A percentile compares a stretch with the other conserved stretches of the same genome.
These are phyloP conservation scores for Buddleja alternifolia DNA, from an alignment of 257 asterid species.

Conservation along the genomic window DNA sequence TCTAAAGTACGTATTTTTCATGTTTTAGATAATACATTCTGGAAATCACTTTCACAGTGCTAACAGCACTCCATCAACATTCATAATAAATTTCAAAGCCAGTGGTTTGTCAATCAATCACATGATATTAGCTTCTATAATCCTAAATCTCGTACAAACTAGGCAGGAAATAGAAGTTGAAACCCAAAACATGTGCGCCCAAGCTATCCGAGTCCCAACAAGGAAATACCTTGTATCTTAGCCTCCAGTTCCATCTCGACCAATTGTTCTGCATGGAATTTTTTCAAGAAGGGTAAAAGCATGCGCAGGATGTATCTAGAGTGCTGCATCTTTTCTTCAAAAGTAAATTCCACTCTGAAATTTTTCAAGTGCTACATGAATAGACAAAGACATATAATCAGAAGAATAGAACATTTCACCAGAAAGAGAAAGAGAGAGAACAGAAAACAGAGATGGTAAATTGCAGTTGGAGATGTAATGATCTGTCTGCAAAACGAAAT, in stretches of 20 bases:
- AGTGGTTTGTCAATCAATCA: neutral
- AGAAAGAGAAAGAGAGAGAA: neutral
- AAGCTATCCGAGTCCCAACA: conserved; percentile 12
- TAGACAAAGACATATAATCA: conserved; percentile 19
- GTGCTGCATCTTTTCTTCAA: conserved; percentile 50
- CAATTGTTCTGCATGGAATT: conserved; percentile 58
- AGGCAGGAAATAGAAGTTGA: too few species aligned
- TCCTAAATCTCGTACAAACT: too few species aligned
- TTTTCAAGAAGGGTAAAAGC: conserved; percentile 77
- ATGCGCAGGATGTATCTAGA: conserved; percentile 55
- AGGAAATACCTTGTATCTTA: conserved; percentile 55
- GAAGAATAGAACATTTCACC: conserved; percentile 12
- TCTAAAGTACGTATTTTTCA: neutral
- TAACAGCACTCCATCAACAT: conserved; percentile 9
- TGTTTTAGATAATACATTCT: conserved; percentile 3
- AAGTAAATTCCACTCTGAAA: conserved; percentile 31
- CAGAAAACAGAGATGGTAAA: neutral
- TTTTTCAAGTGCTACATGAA: conserved; percentile 51
- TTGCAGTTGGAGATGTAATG: conserved; percentile 15
- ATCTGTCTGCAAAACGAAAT: neutral
- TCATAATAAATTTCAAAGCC: too few species aligned
- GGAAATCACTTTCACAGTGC: conserved; percentile 17
- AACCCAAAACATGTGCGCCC: neutral
- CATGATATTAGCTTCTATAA: neutral
- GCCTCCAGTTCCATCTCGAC: conserved; percentile 74